A percentile compares a stretch with the other conserved stretches of the same genome.
Conservation (phyloP, 441 rosid species). For the Pelargonium myrrhifolium region DNA sequence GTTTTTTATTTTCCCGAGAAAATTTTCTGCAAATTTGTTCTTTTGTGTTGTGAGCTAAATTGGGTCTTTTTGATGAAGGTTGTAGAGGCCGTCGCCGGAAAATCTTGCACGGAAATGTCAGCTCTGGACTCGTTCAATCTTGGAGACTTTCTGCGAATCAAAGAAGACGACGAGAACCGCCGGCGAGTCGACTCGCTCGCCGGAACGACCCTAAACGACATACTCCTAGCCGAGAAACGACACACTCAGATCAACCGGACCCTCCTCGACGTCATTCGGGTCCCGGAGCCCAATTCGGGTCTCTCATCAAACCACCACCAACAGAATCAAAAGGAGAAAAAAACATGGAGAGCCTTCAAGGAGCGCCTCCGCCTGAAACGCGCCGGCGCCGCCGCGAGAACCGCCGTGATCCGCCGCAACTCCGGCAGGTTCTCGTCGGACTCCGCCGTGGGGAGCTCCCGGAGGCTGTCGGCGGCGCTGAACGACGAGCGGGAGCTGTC, state of each 20-base stretch:
- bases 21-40: not conserved
- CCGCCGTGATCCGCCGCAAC: conserved; percentile 42
- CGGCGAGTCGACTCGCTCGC: conserved; percentile 27
- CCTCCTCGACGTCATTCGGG: not conserved
- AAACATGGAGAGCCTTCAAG: conserved; percentile 68
- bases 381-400: conserved; percentile 40
- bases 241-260: not conserved
- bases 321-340: conserved; percentile 37
- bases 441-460: conserved; percentile 19
- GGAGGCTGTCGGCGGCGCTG: conserved; percentile 33
- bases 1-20: conserved; percentile 20
- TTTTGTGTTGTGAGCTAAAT: conserved; percentile 9
- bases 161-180: conserved; percentile 21
- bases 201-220: conserved; percentile 45
- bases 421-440: conserved; percentile 25
- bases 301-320: conserved; percentile 23
- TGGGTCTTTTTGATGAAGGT: not conserved
- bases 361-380: conserved; percentile 67
- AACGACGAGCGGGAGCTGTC: conserved; percentile 60
- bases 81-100: not conserved
- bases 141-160: conserved; percentile 17
- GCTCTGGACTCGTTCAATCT: conserved; percentile 32
- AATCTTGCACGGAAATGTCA: conserved; percentile 32
- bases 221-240: conserved; percentile 28
- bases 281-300: conserved; percentile 14